phyloP scores from a whole-genome alignment of 805 yeast genomes.

The Ogataea siamensis region DNA sequence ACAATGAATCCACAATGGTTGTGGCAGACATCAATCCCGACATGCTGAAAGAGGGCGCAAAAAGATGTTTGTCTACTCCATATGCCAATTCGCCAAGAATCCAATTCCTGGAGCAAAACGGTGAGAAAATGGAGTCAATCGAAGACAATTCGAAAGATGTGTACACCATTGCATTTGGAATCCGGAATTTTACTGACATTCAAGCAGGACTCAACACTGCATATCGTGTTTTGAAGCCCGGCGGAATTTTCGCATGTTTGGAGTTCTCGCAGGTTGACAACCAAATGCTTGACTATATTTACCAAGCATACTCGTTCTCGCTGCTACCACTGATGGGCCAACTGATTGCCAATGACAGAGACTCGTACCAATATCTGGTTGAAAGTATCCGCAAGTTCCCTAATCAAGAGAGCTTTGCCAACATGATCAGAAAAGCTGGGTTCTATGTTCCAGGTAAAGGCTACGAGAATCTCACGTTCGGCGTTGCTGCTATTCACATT shows the following conservation, averaged over 20 bases:
- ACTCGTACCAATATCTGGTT: constrained; percentile 92
- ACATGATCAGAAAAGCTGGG: constrained; percentile 93
- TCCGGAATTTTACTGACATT: constrained; percentile 92
- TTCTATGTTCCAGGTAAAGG: constrained; percentile 88
- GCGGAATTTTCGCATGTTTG: constrained; percentile 95
- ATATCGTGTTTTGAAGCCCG: constrained; percentile 91
- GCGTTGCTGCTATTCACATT: constrained; percentile 92
- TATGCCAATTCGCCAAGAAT: constrained; percentile 74
- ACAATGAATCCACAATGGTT: constrained; percentile 75
- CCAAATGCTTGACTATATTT: constrained; percentile 66
- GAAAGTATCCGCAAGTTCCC: constrained; percentile 94
- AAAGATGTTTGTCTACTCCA: constrained; percentile 56
- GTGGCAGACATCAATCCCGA: constrained; percentile 94
- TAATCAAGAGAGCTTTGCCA: constrained; percentile 82
- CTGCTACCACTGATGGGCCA: constrained; percentile 93
- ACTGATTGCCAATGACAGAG: constrained; percentile 90
- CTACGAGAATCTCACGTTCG: constrained; percentile 90
- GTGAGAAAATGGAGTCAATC: constrained; percentile 81
- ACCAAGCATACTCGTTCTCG: constrained; percentile 87
- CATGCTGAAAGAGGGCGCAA: constrained; percentile 90
- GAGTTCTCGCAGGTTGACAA: constrained; percentile 93
- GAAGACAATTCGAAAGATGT: constrained; percentile 88
- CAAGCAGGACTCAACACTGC: constrained; percentile 96
- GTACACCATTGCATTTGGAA: constrained; percentile 96
- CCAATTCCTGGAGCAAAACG: constrained; percentile 84